Conservation (phyloP, 2,329 filamentous ascomycete genomes). For the Fusarium napiforme region DNA sequence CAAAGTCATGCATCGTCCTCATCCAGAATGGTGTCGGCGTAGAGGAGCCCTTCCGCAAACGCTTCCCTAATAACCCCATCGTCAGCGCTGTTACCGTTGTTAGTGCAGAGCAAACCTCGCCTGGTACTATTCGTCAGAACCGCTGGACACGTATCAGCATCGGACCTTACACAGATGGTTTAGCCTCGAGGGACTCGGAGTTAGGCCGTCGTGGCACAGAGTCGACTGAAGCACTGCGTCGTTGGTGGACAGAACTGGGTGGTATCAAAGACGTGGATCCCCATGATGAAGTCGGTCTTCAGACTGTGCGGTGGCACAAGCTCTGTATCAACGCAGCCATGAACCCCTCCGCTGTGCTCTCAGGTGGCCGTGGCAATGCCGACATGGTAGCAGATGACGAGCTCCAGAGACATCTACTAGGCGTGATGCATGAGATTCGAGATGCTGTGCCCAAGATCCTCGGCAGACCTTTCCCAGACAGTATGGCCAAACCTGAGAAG, state of each 20-base stretch:
- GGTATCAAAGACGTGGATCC: slow-evolving; percentile 73
- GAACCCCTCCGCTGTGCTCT: slow-evolving; percentile 77
- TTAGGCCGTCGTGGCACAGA: slow-evolving; percentile 51
- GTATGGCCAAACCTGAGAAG: slow-evolving; percentile 69
- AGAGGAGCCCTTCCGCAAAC: slow-evolving; percentile 70
- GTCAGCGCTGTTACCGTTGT: slow-evolving; percentile 76
- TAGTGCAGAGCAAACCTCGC: slow-evolving; percentile 72
- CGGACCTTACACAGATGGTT: slow-evolving; percentile 70
- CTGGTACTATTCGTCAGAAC: slow-evolving; percentile 74
- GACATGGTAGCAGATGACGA: slow-evolving; percentile 74
- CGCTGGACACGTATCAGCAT: slow-evolving; percentile 79
- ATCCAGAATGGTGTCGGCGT: slow-evolving; percentile 80
- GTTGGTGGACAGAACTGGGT: slow-evolving; percentile 65
- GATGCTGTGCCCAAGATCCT: slow-evolving; percentile 71
- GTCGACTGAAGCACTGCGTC: slow-evolving; percentile 61
- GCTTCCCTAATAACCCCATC: slow-evolving; percentile 70
- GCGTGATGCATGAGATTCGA: slow-evolving; percentile 77
- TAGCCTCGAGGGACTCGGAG: slow-evolving; percentile 50
- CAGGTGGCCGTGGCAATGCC: slow-evolving; percentile 71
- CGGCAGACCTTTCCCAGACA: slow-evolving; percentile 66
- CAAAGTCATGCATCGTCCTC: slow-evolving; percentile 68
- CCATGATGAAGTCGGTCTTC: slow-evolving; percentile 73
- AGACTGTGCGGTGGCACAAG: slow-evolving; percentile 80
- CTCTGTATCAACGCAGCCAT: slow-evolving; percentile 80
- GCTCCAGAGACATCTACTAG: slow-evolving; percentile 68